Evolutionary conservation across 306 rosid species (phyloP), one percentile per base, ranked within the genome.

Genomic region (Glycyrrhiza uralensis): DNA sequence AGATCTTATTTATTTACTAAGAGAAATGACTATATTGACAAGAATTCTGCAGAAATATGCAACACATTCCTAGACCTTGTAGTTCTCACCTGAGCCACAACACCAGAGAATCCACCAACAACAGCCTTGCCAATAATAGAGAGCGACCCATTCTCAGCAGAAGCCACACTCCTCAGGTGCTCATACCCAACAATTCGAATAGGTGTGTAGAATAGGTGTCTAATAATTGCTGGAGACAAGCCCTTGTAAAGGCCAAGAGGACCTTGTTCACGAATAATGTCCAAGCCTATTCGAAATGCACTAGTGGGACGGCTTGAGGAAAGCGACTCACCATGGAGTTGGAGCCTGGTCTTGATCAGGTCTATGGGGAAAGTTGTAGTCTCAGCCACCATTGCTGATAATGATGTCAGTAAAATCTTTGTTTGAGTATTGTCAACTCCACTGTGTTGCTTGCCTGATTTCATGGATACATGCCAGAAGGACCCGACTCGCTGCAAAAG

Each of bases 351-450:
- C 83, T 93, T 94, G 26, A 79, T 87, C 67, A 94, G 72, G 80
- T 91, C 97, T 20, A 94, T 73, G 0, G 98, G 97, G 33, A 94
- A 94, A 64, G 96, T 91, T 20, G 95, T 81, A 56, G 90, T 83
- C 86, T 94, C 96, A 10, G 98, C 98, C 83, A 74, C 90, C 91
- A 85, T 86, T 22, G 97, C 97, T 4, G 95, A 83, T 50, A 94
- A 19, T 41, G 91, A 86, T 2, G 95, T 81, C 32, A 89, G 68
- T 3, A 82, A 69, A 65, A 94, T 54, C 85, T 91, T 94, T 2
- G 82, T 71, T 20, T 14, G 7, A 39, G 82, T 64, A 11, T 63
- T 76, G 18, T 76, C 56, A 9, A 49, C 82, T 28, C 87, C 85
- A 35, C 75, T 70, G 7, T 69, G 77, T 52, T 78, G 71, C 64